These are phyloP conservation scores for Yamadazyma nakazawae DNA, from an alignment of 805 yeast genomes.

Conservation along the genomic window DNA sequence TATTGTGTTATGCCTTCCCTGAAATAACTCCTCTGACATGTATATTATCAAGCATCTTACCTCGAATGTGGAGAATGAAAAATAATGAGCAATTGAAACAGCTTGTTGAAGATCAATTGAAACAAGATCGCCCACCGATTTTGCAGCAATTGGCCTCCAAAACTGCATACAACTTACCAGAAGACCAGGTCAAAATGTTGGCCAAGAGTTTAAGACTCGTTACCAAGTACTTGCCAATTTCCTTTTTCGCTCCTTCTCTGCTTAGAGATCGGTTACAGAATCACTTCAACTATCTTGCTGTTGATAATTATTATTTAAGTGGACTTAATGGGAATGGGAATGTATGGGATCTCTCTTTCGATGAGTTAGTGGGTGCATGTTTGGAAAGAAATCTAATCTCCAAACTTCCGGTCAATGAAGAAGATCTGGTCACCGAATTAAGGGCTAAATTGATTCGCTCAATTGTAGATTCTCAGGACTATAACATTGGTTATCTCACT, in stretches of 20 bases:
- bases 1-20: conserved; percentile 52
- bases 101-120: conserved; percentile 6
- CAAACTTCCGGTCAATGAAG: conserved; percentile 19
- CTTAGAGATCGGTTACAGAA: conserved; percentile 34
- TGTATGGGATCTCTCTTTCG: conserved; percentile 43
- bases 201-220: conserved; percentile 35
- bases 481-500: conserved; percentile 40
- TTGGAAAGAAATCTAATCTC: conserved; percentile 50
- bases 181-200: conserved; percentile 33
- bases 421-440: conserved; percentile 6
- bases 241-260: conserved; percentile 34
- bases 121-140: background rate
- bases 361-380: conserved; percentile 53
- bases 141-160: conserved; percentile 27
- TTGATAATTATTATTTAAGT: conserved; percentile 49
- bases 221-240: conserved; percentile 38
- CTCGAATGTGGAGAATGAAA: conserved; percentile 30
- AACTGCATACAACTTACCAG: conserved; percentile 48
- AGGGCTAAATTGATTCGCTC: conserved; percentile 39
- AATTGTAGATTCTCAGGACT: conserved; percentile 37
- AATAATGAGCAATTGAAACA: conserved; percentile 12
- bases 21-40: conserved; percentile 59
- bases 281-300: conserved; percentile 43
- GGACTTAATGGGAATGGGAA: conserved; percentile 38
- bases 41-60: conserved; percentile 45